Conservation (phyloP, 75 land plant species). For the Pinus albicaulis region DNA sequence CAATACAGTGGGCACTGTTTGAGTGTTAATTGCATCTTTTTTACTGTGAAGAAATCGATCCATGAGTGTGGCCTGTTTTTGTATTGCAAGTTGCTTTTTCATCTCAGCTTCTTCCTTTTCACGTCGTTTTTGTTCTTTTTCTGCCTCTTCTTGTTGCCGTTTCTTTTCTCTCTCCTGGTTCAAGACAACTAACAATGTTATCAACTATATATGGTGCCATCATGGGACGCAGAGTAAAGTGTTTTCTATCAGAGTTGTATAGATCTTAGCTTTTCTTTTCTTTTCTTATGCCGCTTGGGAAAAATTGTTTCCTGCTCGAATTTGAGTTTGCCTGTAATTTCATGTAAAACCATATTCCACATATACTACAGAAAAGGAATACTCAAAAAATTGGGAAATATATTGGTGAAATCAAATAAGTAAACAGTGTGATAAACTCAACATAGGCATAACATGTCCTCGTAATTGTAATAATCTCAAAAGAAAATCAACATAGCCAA, state of each 20-base stretch:
- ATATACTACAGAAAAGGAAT: too few species aligned
- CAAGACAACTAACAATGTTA: neutral
- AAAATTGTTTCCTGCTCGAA: too few species aligned
- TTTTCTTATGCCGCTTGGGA: too few species aligned
- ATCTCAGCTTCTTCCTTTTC: constrained; percentile 77
- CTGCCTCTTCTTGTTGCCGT: constrained; percentile 70
- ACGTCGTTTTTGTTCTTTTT: constrained; percentile 60
- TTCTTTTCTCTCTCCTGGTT: constrained; percentile 60
- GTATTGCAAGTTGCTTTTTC: constrained; percentile 54
- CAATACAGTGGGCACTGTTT: neutral
- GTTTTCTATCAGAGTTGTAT: too few species aligned
- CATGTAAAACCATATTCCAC: neutral
- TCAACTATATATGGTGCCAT: neutral
- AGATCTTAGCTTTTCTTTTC: too few species aligned
- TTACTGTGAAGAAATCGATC: constrained; percentile 60
- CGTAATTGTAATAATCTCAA: neutral
- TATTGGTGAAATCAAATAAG: too few species aligned
- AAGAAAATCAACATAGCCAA: neutral
- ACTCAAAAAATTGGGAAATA: too few species aligned
- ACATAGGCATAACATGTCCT: neutral
- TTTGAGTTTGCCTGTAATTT: neutral
- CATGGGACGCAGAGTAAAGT: neutral
- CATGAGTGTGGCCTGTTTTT: constrained; percentile 91
- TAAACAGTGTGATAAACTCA: neutral
- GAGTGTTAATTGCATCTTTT: constrained; percentile 15